Evolutionary conservation across 108 stramenopile species (phyloP).

Genomic region (Discostella stelligeroides): DNA sequence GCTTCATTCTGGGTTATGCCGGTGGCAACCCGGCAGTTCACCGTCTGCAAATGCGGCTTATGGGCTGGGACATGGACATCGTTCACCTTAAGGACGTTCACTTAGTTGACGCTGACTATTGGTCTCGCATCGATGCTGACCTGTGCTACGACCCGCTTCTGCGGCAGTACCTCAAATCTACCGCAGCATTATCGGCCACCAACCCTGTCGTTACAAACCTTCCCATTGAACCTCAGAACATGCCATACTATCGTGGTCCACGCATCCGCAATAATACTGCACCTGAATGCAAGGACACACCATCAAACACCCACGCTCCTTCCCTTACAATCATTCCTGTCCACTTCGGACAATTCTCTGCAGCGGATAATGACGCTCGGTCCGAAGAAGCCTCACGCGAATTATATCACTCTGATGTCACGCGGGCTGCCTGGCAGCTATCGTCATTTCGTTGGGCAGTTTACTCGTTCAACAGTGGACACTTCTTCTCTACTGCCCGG

Average conservation of each 20-base stretch:
- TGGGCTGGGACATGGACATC: constrained; percentile 18
- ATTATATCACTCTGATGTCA: background rate
- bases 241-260: too few species aligned
- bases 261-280: background rate
- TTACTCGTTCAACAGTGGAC: background rate
- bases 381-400: background rate
- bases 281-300: background rate
- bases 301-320: background rate
- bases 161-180: background rate
- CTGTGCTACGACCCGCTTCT: too few species aligned
- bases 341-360: background rate
- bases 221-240: background rate
- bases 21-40: too few species aligned
- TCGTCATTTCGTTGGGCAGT: background rate
- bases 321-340: background rate
- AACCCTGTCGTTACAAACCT: background rate
- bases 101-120: background rate
- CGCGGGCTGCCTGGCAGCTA: background rate
- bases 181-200: background rate
- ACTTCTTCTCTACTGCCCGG: background rate
- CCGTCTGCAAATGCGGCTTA: too few species aligned
- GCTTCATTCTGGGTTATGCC: too few species aligned
- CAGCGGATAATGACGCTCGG: too few species aligned
- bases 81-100: background rate
- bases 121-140: too few species aligned